Evolutionary conservation across 164 flowering plant genomes (phyloP), one percentile per base, ranked within the genome.

Genomic region (Berberis vulgaris): DNA sequence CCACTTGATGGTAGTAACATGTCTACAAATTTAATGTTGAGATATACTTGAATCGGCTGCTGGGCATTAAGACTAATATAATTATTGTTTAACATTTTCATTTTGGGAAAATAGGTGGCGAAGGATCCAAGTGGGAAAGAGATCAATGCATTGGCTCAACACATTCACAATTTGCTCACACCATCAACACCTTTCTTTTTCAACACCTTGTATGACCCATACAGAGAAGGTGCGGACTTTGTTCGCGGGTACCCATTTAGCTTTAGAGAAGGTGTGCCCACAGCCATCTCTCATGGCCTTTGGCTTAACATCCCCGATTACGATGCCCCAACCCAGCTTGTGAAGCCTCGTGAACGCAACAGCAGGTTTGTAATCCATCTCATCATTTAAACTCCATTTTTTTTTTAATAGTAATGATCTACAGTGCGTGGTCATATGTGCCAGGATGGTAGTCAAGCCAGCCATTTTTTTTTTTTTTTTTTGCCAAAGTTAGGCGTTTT

Each of bases 301-400:
- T 79, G 84, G 84, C 83, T 83, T 74, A 81, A 81, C 75, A 81
- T 83, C 61, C 86, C 86, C 49, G 84, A 83, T 69, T 83, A 83
- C 52, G 86, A 83, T 49, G 86, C 86, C 7, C 86, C 86, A 4
- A 83, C 86, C 40, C 86, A 83, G 72, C 84, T 82, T 46, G 86
- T 82, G 67, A 82, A 82, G 76, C 86, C 86, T n/a, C 83, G 54
- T 3, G 86, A 82, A 66, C 74, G 83, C 45, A 82, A 80, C 77
- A 72, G 73, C 58, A 79, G 81, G 83, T 79, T 26, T 12, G 61
- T 7, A 8, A 0, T 12, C 11, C 11, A 41, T 39, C 41, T 57
- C 10, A 5, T 41, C 9, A 57, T 57, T 39, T 57, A 41, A 54
- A 11, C 7, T 39, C 43, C 50, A 26, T 26, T 47, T 47, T 47